Base-by-base conservation (phyloP, 768 basidiomycete species). In the Pleurotus platypus region DNA sequence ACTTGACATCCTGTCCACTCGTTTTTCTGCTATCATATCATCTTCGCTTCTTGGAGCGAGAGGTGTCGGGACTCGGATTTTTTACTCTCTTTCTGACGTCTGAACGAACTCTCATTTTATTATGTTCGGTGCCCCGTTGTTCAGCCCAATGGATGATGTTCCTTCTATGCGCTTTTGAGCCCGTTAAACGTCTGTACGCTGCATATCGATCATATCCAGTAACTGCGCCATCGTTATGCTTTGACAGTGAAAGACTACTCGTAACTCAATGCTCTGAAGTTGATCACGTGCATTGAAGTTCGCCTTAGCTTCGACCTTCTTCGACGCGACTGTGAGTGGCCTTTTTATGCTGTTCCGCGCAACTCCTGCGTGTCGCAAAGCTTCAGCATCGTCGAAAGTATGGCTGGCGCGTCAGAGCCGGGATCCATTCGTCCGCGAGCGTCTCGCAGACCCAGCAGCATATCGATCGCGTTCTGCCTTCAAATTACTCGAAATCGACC, bases 401-500 rank as follows among this genome's bases (percentile, higher is more conserved):
- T 93, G 91, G 91, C 77, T 92, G 11, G 69, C 81, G 1, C 77
- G 91, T 26, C 91, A 93, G 66, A 77, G 69, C 48, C 73, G 78
- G 11, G 91, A 93, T 64, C 88, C 87, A 0, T 90, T 84, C 64
- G 83, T 92, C 27, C 84, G 83, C 62, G 70, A 72, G 51, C 84
- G 87, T 26, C 51, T 67, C 40, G 55, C 59, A 39, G 62, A 68
- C 58, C 70, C 78, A 6, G 66, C 68, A 0, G 64, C 76, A 9
- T 96, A 85, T 69, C 87, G 94, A 22, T 87, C 95, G 0, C 85
- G 96, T 47, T 89, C 93, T 11, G 93, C 94, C 3, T 96, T 91
- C 78, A 98, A 98, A 73, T 84, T 98, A 13, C 69, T 94, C 58
- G 90, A 94, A 63, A 80, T 98, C 49, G 76, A 91, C 65, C 69